These are phyloP conservation scores for Byssochlamys sp. DNA, from an alignment of 2,329 filamentous ascomycete species.

Conservation along the genomic window DNA sequence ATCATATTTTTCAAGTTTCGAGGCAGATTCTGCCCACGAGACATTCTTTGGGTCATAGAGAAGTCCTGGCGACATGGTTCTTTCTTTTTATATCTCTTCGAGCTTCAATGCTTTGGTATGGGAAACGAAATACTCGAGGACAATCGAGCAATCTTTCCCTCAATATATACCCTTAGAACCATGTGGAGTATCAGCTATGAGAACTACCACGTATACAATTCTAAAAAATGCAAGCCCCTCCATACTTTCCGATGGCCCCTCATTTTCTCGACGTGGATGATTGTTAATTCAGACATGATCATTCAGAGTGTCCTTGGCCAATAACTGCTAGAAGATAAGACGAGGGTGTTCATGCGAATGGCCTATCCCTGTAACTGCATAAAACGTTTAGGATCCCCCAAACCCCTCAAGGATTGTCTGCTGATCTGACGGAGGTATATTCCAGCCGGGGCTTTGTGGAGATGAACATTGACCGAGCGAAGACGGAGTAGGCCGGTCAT, in stretches of 20 bases:
- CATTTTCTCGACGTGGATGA: neutral
- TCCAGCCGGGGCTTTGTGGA: neutral
- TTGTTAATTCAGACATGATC: neutral
- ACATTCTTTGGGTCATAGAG: neutral
- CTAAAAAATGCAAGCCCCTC: neutral
- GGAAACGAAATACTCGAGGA: neutral
- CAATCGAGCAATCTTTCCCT: neutral
- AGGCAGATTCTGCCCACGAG: neutral
- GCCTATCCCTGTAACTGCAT: neutral
- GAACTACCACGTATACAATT: neutral
- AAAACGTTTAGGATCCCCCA: neutral
- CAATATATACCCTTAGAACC: neutral
- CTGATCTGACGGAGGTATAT: neutral
- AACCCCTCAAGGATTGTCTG: neutral
- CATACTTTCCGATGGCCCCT: too few species aligned
- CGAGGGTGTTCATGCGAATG: neutral
- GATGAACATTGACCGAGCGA: neutral
- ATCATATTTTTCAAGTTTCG: constrained; percentile 8
- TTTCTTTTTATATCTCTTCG: neutral
- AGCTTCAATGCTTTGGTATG: neutral
- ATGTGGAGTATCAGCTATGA: neutral
- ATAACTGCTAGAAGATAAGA: neutral
- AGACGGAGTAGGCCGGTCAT: neutral
- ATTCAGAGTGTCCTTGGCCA: neutral
- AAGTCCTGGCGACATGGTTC: neutral